Evolutionary conservation across 202 grass and related monocot genomes (phyloP).

Genomic region (Tripidium arundinaceum): DNA sequence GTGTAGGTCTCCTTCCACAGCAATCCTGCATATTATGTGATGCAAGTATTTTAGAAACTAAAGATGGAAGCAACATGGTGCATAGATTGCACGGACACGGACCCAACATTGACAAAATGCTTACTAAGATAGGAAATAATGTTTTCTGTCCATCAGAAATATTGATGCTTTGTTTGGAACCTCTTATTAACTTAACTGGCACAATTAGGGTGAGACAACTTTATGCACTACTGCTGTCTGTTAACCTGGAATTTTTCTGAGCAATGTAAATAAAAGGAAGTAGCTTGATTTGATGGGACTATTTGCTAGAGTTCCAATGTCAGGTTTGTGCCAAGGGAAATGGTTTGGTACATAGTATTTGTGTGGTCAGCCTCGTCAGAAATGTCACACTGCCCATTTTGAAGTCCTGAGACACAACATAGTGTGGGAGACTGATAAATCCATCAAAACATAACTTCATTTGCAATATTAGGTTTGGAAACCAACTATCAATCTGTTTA

Average conservation of each 20-base stretch:
- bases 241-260: not conserved
- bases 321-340: not conserved
- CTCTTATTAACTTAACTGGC: not conserved
- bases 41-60: too few relatives aligned
- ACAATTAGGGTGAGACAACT: not conserved
- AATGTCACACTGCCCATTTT: not conserved
- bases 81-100: too few relatives aligned
- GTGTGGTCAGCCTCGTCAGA: not conserved
- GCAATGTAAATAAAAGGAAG: not conserved
- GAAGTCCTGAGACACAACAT: not conserved
- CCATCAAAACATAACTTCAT: not conserved
- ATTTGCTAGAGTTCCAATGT: not conserved
- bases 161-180: constrained; percentile 13
- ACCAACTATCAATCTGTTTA: not conserved
- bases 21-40: too few relatives aligned
- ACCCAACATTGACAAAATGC: not conserved
- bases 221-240: not conserved
- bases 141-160: not conserved
- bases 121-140: not conserved
- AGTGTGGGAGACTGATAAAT: not conserved
- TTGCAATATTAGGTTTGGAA: not conserved
- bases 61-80: too few relatives aligned
- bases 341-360: not conserved
- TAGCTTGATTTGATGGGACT: not conserved
- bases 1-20: too few relatives aligned